A percentile compares a stretch with the other conserved stretches of the same genome.
Evolutionary conservation across 1,284 basidiomycete genomes (phyloP).

Genomic region (Tranzscheliella williamsii): DNA sequence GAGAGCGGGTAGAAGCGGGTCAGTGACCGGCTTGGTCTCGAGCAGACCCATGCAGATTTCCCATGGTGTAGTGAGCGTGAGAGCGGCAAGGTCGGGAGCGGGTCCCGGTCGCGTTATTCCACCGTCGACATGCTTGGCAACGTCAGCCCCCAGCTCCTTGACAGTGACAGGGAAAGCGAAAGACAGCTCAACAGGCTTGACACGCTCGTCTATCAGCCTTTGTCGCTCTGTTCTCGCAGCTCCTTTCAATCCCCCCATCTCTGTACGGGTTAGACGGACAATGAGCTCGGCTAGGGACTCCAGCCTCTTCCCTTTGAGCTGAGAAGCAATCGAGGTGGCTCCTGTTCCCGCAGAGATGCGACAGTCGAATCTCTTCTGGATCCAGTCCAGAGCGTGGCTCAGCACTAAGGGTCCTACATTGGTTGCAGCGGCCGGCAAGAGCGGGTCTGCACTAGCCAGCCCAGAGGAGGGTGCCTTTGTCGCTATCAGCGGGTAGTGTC

Average conservation of each 20-base stretch:
- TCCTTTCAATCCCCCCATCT: constrained; percentile 8
- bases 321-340: constrained; percentile 15
- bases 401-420: constrained; percentile 26
- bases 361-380: constrained; percentile 41
- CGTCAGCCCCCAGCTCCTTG: background rate
- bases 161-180: constrained; percentile 20
- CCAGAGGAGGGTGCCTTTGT: constrained; percentile 26
- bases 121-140: background rate
- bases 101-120: constrained; percentile 5
- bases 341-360: constrained; percentile 23
- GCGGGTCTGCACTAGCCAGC: constrained; percentile 4
- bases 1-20: constrained; percentile 29
- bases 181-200: constrained; percentile 34
- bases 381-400: constrained; percentile 34
- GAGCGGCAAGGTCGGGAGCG: constrained; percentile 20
- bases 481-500: constrained; percentile 27
- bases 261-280: constrained; percentile 20
- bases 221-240: constrained; percentile 10
- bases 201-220: constrained; percentile 2
- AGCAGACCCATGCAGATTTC: constrained; percentile 33
- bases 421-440: constrained; percentile 2
- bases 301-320: constrained; percentile 10
- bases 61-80: constrained; percentile 40
- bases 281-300: constrained; percentile 30
- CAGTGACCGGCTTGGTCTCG: constrained; percentile 10